Base-by-base conservation (phyloP, 345 rosid species). In the Carallia pectinifolia region DNA sequence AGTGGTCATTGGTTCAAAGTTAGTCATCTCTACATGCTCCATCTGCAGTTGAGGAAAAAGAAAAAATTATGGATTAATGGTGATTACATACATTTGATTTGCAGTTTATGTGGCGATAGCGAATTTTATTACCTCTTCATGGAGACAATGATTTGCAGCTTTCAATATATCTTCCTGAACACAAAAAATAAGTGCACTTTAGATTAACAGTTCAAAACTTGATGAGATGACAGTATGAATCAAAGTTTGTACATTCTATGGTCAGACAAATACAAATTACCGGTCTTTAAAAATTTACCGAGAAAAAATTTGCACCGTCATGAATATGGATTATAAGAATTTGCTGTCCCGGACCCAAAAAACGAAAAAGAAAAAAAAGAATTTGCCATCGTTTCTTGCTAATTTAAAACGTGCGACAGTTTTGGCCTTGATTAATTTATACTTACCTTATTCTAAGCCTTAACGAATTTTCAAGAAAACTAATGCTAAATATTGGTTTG, bases 131-230 rank as follows among this genome's bases (percentile, higher is more conserved):
- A 92, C 98, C 96, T 90, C 89, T 58, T 90, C 89, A 56, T 84
- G 93, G 76, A 92, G 89, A 73, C 73, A 82, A 74, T 83, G 84
- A 68, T 92, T 92, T 74, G 95, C 84, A 67, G 93, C 88, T 65
- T 78, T 82, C 80, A 92, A 77, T 58, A 87, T 73, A 67, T 88
- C 93, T 77, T 92, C 98, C 98, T 92, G 83, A 58, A 72, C 40
- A 44, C n/a, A 61, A 17, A 70, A 13, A 53, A 55, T 16, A 8
- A 61, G 58, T 38, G 54, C 17, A 13, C 17, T 38, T 31, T 23
- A 56, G 7, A 29, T 6, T 58, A 27, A 10, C 12, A 15, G 31
- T 56, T 27, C 12, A 19, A 19, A 53, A 56, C 31, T 56, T 30
- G 39, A 37, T 37, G 31, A 56, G 16, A 27, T 56, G 33, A 10